phyloP scores from a whole-genome alignment of 73 alveolate genomes.

The Paramecium sonneborni region DNA sequence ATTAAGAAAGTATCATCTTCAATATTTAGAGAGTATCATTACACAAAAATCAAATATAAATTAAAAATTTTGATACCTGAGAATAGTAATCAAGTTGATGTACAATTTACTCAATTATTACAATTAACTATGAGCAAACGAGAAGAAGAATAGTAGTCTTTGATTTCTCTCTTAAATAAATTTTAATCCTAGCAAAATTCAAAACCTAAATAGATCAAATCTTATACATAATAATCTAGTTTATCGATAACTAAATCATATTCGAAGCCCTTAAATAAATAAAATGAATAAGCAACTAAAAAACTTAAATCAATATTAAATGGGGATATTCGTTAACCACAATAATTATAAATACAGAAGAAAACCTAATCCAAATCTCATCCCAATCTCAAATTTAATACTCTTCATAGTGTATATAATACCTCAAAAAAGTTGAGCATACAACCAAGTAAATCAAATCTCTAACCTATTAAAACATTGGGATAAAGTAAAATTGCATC shows the following conservation, averaged over 20 bases:
- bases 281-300: neutral
- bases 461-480: neutral
- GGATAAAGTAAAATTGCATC: neutral
- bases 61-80: neutral
- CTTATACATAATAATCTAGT: neutral
- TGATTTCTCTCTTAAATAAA: neutral
- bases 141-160: neutral
- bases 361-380: neutral
- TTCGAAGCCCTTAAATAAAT: neutral
- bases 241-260: neutral
- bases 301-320: neutral
- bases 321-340: neutral
- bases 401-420: neutral
- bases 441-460: neutral
- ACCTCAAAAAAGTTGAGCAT: neutral
- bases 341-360: neutral
- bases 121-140: neutral
- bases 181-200: neutral
- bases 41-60: neutral
- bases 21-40: slow-evolving; percentile 29
- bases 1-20: slow-evolving; percentile 1
- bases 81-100: neutral
- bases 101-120: neutral
- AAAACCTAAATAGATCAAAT: neutral
- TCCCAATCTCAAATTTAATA: neutral